Conservation (phyloP, 73 alveolate genomes). For the Tetrahymena borealis region DNA sequence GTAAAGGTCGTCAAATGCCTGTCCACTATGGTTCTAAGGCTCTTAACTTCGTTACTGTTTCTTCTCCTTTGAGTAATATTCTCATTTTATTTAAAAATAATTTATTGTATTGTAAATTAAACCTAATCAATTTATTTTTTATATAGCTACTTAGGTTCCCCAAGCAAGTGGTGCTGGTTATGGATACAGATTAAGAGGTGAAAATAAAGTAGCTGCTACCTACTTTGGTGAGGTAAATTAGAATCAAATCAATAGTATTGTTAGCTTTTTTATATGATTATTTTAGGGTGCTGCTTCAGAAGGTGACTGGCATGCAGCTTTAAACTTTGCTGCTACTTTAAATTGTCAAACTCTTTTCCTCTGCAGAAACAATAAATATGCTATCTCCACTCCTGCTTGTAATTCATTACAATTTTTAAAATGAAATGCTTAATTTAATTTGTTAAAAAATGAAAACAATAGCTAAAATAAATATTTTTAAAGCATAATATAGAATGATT, state of each 20-base stretch:
- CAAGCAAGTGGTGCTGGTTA: conserved; percentile 96
- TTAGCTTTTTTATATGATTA: not conserved
- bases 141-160: conserved; percentile 64
- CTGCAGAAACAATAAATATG: conserved; percentile 68
- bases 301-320: conserved; percentile 92
- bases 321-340: conserved; percentile 92
- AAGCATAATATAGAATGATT: not conserved
- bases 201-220: conserved; percentile 79
- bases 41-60: conserved; percentile 77
- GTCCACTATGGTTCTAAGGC: conserved; percentile 87
- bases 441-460: not conserved
- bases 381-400: conserved; percentile 39
- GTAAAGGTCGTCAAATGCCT: conserved; percentile 95
- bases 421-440: not conserved
- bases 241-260: not conserved
- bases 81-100: too few relatives aligned
- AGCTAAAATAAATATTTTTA: not conserved
- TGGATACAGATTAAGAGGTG: conserved; percentile 74
- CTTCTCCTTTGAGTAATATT: conserved; percentile 83
- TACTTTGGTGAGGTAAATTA: conserved; percentile 78
- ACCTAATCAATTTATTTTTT: too few relatives aligned
- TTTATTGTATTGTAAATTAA: too few relatives aligned
- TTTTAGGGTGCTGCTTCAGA: conserved; percentile 87
- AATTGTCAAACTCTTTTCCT: conserved; percentile 80
- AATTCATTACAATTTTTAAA: not conserved